phyloP scores from a whole-genome alignment of 2,329 filamentous ascomycete species.

The Catunica adiposa region DNA sequence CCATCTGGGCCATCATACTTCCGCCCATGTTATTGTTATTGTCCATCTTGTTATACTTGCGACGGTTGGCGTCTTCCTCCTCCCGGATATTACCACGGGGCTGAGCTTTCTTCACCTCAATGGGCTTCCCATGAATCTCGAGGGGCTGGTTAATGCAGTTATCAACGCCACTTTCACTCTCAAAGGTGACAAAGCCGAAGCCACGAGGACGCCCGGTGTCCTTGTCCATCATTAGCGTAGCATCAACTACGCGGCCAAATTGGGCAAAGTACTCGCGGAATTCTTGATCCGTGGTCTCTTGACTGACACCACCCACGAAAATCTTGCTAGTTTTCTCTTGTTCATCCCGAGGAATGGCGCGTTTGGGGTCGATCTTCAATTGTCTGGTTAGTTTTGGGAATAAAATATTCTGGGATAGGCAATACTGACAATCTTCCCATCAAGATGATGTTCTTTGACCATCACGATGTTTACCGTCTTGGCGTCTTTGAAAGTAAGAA shows the following conservation, averaged over 20 bases:
- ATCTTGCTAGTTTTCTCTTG: slow-evolving; percentile 98
- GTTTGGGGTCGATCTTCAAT: slow-evolving; percentile 82
- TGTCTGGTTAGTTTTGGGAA: not conserved
- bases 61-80: slow-evolving; percentile 58
- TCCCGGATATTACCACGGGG: slow-evolving; percentile 87
- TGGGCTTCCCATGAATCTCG: slow-evolving; percentile 87
- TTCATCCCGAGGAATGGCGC: slow-evolving; percentile 91
- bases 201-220: slow-evolving; percentile 92
- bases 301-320: slow-evolving; percentile 92
- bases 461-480: slow-evolving; percentile 98
- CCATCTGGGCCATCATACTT: slow-evolving; percentile 28
- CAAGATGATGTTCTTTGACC: slow-evolving; percentile 97
- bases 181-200: slow-evolving; percentile 96
- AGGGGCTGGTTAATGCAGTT: slow-evolving; percentile 70
- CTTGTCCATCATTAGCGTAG: slow-evolving; percentile 99
- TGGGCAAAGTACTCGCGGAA: slow-evolving; percentile 95
- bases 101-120: slow-evolving; percentile 96
- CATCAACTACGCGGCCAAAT: slow-evolving; percentile 90
- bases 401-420: not conserved
- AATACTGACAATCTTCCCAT: slow-evolving; percentile 83
- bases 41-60: slow-evolving; percentile 42
- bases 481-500: slow-evolving; percentile 92
- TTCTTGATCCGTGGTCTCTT: slow-evolving; percentile 89
- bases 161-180: slow-evolving; percentile 88
- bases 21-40: slow-evolving; percentile 21